Base-by-base conservation (phyloP, 495 filamentous ascomycete genomes). In the Astrothelium subdiscretum region DNA sequence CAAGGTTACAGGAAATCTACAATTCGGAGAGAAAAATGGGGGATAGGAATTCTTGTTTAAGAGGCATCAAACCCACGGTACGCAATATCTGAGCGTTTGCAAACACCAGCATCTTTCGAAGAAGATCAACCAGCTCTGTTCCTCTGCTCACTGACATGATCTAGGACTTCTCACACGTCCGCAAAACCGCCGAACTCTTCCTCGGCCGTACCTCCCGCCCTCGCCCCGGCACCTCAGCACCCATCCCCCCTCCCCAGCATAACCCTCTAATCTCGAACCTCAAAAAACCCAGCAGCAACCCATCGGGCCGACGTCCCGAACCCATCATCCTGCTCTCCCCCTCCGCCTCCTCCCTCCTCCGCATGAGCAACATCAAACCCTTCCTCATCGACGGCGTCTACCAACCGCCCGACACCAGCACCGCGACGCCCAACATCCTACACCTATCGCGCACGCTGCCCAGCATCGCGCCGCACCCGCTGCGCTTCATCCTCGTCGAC, bases 301-400 rank as follows among this genome's bases (percentile, higher is more conserved):
- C 65, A 65, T 12, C 80, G 60, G 73, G 74, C 69, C 81, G 82
- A 15, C 85, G 90, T 38, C 83, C 84, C 58, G 91, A 98, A 70
- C 95, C 95, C 24, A 99, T 99, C 75, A 96, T 99, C 76, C 84
- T 99, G 15, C 86, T 99, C 68, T 97, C 95, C 2, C 94, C 95
- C n/a, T 97, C 92, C 31, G 95, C 95, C 32, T 96, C 91, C 24
- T 92, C 92, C 10, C 87, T 97, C 57, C 89, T 99, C n/a, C 88
- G 90, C 73, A 91, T 97, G 87, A 86, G 89, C 26, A 99, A 99
- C 74, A 90, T 95, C 76, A 95, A 95, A 66, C 84, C 89, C 44
- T 99, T 99, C 81, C 90, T 99, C 64, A 85, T 92, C 73, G 80
- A 82, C 61, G 91, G 92, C 59, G 73, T 85, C 44, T 99, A 91